A percentile compares a stretch with the other conserved stretches of the same genome.
phyloP scores from a whole-genome alignment of 306 rosid genomes.

The Casuarina glauca region DNA sequence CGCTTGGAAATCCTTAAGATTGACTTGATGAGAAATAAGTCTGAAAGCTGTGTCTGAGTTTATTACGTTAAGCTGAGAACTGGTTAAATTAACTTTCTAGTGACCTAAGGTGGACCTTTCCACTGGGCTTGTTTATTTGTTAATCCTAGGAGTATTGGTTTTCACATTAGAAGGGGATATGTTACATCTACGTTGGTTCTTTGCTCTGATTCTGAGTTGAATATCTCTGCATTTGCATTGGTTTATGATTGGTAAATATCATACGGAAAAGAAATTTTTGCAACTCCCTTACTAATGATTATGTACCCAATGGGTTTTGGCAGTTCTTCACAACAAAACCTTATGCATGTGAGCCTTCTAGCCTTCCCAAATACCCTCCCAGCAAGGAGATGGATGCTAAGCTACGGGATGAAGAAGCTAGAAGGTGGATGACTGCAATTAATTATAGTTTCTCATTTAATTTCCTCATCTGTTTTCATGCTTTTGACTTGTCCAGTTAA shows the following conservation, averaged over 20 bases:
- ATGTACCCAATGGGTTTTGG: slow-evolving; percentile 25
- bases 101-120: slow-evolving; percentile 11
- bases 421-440: slow-evolving; percentile 61
- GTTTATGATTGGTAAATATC: neutral
- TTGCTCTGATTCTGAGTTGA: neutral
- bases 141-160: neutral
- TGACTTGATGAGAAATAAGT: slow-evolving; percentile 18
- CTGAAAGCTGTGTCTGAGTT: neutral
- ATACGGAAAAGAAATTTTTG: neutral
- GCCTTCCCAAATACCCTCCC: slow-evolving; percentile 99
- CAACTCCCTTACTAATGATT: neutral
- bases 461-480: neutral
- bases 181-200: neutral
- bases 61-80: slow-evolving; percentile 5
- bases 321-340: slow-evolving; percentile 92
- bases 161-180: neutral
- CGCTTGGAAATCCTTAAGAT: slow-evolving; percentile 23
- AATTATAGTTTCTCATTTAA: slow-evolving; percentile 17
- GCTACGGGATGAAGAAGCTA: slow-evolving; percentile 93
- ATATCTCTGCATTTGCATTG: neutral
- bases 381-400: slow-evolving; percentile 99
- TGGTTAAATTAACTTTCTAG: neutral
- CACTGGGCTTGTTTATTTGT: neutral
- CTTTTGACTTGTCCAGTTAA: neutral
- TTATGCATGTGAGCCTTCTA: slow-evolving; percentile 96